Evolutionary conservation across 2,329 filamentous ascomycete species (phyloP), one percentile per base, ranked within the genome.

Genomic region (Aureobasidium melanogenum): DNA sequence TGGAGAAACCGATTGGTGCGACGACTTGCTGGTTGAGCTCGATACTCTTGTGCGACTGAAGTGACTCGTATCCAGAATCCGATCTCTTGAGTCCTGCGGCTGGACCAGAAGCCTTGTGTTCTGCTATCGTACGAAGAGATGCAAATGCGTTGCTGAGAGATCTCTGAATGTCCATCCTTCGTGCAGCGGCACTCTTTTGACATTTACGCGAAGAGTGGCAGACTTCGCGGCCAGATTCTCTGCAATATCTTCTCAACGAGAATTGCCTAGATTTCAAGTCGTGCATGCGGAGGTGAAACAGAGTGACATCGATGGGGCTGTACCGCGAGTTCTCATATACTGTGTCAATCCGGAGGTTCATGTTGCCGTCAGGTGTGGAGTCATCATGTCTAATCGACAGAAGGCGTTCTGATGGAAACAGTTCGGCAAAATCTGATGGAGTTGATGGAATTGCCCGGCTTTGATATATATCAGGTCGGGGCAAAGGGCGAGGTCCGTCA

Each of bases 281-380:
- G 72, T 96, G 87, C 91, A 99, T 96, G 69, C 91, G 88, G 63
- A 97, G 80, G 74, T 99, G 93, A 75, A 97, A 97, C 51, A 99
- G 85, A 5, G 86, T 89, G 68, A 88, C 83, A 67, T 85, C 84
- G 28, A 82, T 80, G 4, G 59, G 41, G 19, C 28, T 50, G 24
- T 24, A 32, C 24, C 36, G 62, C 7, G 61, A 36, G 28, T 78
- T 76, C 28, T 77, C 75, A 48, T 89, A 83, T 64, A 88, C 79
- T 6, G 90, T 93, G 71, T 96, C 92, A 62, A 97, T 82, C 34
- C 92, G 87, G 62, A 99, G 81, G 72, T 97, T 97, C 91, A 97
- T 95, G 79, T 97, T 96, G 38, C 93, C 93, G 72, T 99, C 93
- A 4, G 87, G 76, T 0, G 91, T 94, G 52, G 89, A 85, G 74